Percentiles rank a stretch among this genome's conserved stretches.
Conservation (phyloP, 306 rosid genomes). For the Oxytropis ochrocephala region DNA sequence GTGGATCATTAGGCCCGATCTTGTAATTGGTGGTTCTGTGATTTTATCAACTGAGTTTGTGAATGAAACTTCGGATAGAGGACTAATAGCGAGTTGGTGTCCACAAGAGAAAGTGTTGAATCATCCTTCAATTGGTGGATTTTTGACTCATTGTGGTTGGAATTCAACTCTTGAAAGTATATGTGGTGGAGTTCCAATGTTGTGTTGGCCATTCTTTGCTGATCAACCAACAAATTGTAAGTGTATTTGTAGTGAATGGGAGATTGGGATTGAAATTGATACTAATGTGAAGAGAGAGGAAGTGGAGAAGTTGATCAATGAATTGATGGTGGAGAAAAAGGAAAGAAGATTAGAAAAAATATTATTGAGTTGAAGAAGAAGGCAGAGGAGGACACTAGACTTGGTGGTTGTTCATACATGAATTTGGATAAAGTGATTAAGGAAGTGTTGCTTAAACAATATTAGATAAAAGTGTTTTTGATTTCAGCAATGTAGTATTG, state of each 20-base stretch:
- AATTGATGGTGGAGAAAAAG: constrained; percentile 30
- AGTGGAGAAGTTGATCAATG: constrained; percentile 21
- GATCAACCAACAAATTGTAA: constrained; percentile 23
- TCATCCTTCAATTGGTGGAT: constrained; percentile 13
- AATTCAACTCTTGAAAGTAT: constrained; percentile 24
- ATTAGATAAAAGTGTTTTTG: no score
- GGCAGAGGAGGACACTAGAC: constrained; percentile 12
- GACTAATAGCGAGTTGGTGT: constrained; percentile 18
- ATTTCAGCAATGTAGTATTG: no score
- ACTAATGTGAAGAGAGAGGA: constrained; percentile 15
- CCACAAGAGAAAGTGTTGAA: constrained; percentile 27
- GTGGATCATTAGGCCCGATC: constrained; percentile 2
- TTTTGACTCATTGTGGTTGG: constrained; percentile 35
- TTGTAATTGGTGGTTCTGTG: background rate
- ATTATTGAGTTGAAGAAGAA: constrained; percentile 13
- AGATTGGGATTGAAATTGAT: constrained; percentile 23
- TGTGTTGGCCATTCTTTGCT: constrained; percentile 30
- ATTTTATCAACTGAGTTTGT: background rate
- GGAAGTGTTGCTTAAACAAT: no score
- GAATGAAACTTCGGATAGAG: background rate
- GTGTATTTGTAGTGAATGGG: constrained; percentile 11
- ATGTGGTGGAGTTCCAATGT: constrained; percentile 21
- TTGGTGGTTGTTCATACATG: constrained; percentile 1
- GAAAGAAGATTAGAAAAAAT: constrained; percentile 16
- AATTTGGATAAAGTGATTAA: background rate